Percentiles rank a stretch among this genome's conserved stretches.
Conservation (phyloP, 2,329 filamentous ascomycete species). For the Trichoderma brevicompactum region DNA sequence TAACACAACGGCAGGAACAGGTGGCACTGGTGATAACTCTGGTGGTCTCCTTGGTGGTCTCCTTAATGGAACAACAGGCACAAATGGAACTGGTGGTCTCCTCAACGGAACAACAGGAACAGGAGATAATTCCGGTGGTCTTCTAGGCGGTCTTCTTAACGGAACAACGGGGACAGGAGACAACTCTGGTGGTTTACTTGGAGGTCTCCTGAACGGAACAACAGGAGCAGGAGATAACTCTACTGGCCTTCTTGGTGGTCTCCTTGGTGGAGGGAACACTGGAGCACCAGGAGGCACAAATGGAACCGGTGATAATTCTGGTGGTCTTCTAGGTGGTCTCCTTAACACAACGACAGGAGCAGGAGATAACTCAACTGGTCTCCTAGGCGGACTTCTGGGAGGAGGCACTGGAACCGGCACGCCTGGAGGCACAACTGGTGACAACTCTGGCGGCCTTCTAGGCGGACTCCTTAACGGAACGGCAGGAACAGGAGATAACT, state of each 20-base stretch:
- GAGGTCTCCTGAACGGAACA: not conserved
- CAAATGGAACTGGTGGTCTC: not conserved
- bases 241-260: too few species aligned
- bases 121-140: not conserved
- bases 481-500: too few species aligned
- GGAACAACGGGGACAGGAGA: not conserved
- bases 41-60: not conserved
- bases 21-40: not conserved
- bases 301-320: not conserved
- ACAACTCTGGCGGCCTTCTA: not conserved
- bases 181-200: not conserved
- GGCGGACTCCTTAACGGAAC: not conserved
- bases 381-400: too few species aligned
- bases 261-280: too few species aligned
- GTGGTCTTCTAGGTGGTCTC: not conserved
- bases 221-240: too few species aligned
- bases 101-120: not conserved
- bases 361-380: too few species aligned
- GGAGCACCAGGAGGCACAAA: too few species aligned
- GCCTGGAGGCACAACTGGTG: not conserved
- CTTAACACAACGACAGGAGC: not conserved
- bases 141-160: not conserved
- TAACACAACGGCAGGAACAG: too few species aligned
- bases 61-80: not conserved
- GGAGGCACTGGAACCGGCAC: too few species aligned